Percentiles rank a stretch among this genome's conserved stretches.
These are phyloP conservation scores for Diaporthe velutina DNA, from an alignment of 2,329 filamentous ascomycete species.

Conservation along the genomic window DNA sequence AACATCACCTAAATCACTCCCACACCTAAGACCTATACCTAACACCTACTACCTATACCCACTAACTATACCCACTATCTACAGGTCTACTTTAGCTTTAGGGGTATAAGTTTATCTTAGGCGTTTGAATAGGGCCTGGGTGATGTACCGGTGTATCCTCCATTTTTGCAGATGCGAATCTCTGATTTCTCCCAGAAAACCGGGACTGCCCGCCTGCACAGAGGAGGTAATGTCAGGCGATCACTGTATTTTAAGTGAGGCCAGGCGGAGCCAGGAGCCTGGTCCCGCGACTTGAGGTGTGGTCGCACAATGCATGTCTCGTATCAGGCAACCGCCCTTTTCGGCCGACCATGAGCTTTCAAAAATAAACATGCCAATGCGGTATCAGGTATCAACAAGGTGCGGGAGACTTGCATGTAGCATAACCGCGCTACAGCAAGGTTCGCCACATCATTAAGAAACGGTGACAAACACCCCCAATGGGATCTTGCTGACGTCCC, in stretches of 20 bases:
- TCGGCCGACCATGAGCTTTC: neutral
- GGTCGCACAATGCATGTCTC: slow-evolving; percentile 7
- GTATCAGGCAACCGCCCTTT: neutral
- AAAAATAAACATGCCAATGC: neutral
- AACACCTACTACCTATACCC: too few species aligned
- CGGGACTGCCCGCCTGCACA: neutral
- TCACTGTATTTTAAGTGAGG: neutral
- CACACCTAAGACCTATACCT: too few species aligned
- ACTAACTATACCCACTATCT: too few species aligned
- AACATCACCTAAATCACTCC: too few species aligned
- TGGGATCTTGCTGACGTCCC: neutral
- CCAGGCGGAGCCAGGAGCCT: neutral
- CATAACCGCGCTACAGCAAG: neutral
- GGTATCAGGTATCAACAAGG: too few species aligned
- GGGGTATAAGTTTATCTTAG: too few species aligned
- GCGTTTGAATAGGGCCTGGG: too few species aligned
- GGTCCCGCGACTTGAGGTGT: neutral
- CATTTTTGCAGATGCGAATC: too few species aligned
- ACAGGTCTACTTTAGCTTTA: too few species aligned
- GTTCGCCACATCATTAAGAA: neutral
- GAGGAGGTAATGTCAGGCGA: neutral
- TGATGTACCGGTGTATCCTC: too few species aligned
- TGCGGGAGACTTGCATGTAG: neutral
- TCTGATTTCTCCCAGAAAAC: neutral
- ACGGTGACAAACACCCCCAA: neutral